These are phyloP conservation scores for Vanrija sp. DNA, from an alignment of 1,284 basidiomycete species.

Conservation along the genomic window DNA sequence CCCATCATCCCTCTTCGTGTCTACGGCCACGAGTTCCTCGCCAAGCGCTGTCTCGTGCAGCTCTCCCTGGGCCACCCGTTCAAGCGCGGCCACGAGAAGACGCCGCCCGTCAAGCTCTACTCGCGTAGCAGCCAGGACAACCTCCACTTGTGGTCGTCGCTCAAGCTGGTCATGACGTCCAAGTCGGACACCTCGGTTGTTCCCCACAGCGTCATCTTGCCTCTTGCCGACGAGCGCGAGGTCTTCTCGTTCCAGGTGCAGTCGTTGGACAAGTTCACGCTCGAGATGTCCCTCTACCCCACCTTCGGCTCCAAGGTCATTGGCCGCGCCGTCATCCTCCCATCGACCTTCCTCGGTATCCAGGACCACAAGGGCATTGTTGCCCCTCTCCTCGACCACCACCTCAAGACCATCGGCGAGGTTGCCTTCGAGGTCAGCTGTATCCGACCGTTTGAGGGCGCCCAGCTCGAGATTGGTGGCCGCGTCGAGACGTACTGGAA, in stretches of 20 bases:
- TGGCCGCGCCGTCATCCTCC: conserved; percentile 83
- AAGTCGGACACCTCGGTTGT: conserved; percentile 75
- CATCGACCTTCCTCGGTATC: conserved; percentile 65
- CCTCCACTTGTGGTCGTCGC: conserved; percentile 58
- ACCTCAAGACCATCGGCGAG: conserved; percentile 92
- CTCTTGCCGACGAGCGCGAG: conserved; percentile 73
- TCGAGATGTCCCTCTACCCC: conserved; percentile 95
- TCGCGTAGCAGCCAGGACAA: conserved; percentile 46
- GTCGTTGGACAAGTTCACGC: conserved; percentile 65
- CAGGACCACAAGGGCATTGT: conserved; percentile 58
- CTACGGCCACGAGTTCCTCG: conserved; percentile 57
- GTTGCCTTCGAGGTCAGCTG: conserved; percentile 85
- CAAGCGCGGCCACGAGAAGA: conserved; percentile 36
- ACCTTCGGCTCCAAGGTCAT: conserved; percentile 98
- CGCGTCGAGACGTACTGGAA: conserved; percentile 97
- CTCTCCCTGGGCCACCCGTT: conserved; percentile 73
- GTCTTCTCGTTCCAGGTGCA: conserved; percentile 86
- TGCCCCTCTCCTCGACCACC: conserved; percentile 84
- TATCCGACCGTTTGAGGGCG: conserved; percentile 85
- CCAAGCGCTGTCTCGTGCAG: conserved; percentile 81
- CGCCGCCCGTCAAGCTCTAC: conserved; percentile 54
- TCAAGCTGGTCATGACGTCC: conserved; percentile 90
- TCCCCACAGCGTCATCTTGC: conserved; percentile 82
- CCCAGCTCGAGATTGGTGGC: conserved; percentile 93
- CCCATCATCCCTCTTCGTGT: conserved; percentile 80